These are phyloP conservation scores for Cadophora luteo-olivacea DNA, from an alignment of 2,329 filamentous ascomycete genomes.

Conservation along the genomic window DNA sequence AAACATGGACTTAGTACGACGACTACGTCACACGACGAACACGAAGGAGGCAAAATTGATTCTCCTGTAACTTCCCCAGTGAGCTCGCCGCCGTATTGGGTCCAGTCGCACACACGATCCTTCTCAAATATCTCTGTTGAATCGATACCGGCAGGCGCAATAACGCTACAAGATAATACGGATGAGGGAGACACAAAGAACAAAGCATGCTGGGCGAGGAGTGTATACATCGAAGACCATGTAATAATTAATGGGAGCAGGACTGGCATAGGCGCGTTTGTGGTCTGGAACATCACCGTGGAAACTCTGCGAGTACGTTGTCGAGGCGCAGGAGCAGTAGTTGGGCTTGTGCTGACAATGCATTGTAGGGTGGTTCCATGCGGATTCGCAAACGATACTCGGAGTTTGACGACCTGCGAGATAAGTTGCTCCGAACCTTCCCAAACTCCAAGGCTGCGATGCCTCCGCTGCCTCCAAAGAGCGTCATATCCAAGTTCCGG, in stretches of 20 bases:
- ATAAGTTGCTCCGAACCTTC: conserved; percentile 78
- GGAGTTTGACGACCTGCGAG: conserved; percentile 86
- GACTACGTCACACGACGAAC: conserved; percentile 17
- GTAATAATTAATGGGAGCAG: conserved; percentile 53
- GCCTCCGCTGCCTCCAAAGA: conserved; percentile 90
- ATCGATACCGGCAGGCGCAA: conserved; percentile 58
- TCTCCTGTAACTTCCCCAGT: conserved; percentile 38
- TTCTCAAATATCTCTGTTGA: conserved; percentile 55
- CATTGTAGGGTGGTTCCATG: conserved; percentile 62
- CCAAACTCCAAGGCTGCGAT: conserved; percentile 85
- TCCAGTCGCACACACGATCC: conserved; percentile 42
- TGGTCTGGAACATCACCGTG: conserved; percentile 91
- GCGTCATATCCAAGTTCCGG: conserved; percentile 84
- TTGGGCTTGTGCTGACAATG: conserved; percentile 13
- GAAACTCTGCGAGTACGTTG: conserved; percentile 78
- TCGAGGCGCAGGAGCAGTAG: not conserved
- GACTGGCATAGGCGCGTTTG: conserved; percentile 74
- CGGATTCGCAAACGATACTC: conserved; percentile 80
- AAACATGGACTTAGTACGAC: conserved; percentile 24
- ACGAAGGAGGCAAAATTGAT: conserved; percentile 27
- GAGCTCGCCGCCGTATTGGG: conserved; percentile 51
- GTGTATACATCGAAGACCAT: conserved; percentile 64
- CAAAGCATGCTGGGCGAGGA: conserved; percentile 69
- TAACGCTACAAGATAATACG: conserved; percentile 66
- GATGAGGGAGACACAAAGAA: conserved; percentile 56